Percentiles rank a stretch among this genome's conserved stretches.
Conservation (phyloP, 2,329 filamentous ascomycete genomes). For the Dryadomyces quercivorus region DNA sequence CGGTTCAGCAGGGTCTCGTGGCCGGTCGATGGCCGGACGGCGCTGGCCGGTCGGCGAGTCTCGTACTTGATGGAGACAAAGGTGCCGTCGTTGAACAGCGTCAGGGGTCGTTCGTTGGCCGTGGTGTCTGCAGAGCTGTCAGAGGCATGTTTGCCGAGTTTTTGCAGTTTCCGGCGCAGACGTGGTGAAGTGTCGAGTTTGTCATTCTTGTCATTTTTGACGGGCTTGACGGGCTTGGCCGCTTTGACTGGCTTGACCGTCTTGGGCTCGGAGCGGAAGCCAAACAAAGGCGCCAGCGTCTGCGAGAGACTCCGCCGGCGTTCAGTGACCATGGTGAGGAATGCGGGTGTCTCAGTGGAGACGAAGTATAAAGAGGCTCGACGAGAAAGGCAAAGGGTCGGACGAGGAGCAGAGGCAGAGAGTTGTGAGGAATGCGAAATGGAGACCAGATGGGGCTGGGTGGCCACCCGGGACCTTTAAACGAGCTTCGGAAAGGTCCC, state of each 20-base stretch:
- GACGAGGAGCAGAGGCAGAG: neutral
- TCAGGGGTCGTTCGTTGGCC: conserved; percentile 6
- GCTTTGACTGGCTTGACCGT: neutral
- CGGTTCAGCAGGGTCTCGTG: neutral
- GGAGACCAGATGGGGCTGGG: neutral
- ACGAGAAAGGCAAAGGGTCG: neutral
- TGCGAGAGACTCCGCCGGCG: conserved; percentile 12
- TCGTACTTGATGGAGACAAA: conserved; percentile 3
- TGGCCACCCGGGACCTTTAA: neutral
- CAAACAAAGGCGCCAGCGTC: conserved; percentile 4
- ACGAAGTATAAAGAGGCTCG: too few species aligned
- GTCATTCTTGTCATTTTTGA: neutral
- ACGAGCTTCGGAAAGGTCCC: neutral
- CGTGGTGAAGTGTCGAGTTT: conserved; percentile 10
- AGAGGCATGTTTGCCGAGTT: conserved; percentile 12
- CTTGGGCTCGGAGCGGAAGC: conserved; percentile 9
- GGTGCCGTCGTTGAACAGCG: neutral
- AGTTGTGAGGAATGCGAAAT: neutral
- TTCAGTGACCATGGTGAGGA: conserved; percentile 8
- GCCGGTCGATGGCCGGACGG: neutral
- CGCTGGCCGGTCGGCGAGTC: neutral
- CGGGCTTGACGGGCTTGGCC: too few species aligned
- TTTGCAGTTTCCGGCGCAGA: conserved; percentile 22
- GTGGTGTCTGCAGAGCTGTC: conserved; percentile 3
- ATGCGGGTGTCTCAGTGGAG: too few species aligned